Conservation (phyloP, 805 yeast species). For the Starmerella riodocensis region DNA sequence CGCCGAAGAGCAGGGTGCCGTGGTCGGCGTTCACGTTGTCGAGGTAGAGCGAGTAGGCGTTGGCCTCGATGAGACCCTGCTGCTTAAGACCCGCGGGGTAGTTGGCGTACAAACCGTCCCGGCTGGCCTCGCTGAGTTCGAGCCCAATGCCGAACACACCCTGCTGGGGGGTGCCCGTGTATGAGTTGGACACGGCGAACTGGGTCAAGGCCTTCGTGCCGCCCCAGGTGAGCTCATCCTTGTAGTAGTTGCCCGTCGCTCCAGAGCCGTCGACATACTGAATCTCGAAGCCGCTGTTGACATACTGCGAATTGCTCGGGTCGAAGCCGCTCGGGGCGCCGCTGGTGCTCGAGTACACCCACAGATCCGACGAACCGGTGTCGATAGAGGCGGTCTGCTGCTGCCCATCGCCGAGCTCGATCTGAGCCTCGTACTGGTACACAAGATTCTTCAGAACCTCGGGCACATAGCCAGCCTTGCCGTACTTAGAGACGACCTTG, state of each 20-base stretch:
- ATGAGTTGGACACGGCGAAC: background rate
- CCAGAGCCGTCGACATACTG: background rate
- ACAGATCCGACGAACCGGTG: background rate
- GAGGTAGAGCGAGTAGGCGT: conserved; percentile 37
- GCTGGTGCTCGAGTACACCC: background rate
- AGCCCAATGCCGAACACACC: background rate
- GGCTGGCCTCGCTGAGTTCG: background rate
- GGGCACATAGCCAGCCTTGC: background rate
- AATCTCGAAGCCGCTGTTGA: background rate
- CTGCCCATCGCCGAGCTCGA: background rate
- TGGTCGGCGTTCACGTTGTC: conserved; percentile 23
- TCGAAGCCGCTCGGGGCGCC: background rate
- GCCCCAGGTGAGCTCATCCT: background rate
- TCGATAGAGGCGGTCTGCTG: background rate
- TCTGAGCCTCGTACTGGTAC: background rate
- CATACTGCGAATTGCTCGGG: background rate
- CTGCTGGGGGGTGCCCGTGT: no score
- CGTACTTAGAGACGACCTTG: no score
- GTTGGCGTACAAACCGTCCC: conserved; percentile 20
- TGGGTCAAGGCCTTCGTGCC: background rate
- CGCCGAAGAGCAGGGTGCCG: conserved; percentile 39
- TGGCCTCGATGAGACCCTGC: conserved; percentile 31
- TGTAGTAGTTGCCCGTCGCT: background rate
- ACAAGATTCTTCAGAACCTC: background rate
- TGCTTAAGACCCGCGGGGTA: conserved; percentile 27